A percentile compares a stretch with the other conserved stretches of the same genome.
Conservation (phyloP, 2,329 filamentous ascomycete species). For the Ascochyta pisi region DNA sequence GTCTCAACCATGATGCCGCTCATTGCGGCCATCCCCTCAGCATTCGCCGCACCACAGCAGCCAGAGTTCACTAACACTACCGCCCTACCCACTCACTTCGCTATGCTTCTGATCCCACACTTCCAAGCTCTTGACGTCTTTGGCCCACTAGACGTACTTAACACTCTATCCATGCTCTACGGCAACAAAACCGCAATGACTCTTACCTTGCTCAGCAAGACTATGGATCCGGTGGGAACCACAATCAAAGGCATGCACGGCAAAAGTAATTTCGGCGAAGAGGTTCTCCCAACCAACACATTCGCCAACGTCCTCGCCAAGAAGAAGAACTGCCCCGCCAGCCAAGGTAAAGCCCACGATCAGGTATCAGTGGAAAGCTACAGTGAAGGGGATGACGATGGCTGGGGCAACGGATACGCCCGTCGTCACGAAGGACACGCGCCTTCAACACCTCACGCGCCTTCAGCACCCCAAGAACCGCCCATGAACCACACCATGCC, state of each 20-base stretch:
- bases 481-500: constrained; percentile 15
- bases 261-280: constrained; percentile 43
- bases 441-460: neutral
- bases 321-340: neutral
- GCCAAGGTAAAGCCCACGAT: constrained; percentile 4
- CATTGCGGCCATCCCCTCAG: constrained; percentile 11
- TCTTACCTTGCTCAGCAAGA: constrained; percentile 35
- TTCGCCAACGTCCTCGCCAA: constrained; percentile 55
- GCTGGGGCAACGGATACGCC: constrained; percentile 18
- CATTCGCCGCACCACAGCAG: constrained; percentile 17
- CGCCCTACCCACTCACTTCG: constrained; percentile 31
- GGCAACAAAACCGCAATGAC: constrained; percentile 31
- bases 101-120: constrained; percentile 30
- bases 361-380: constrained; percentile 1
- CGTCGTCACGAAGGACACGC: constrained; percentile 15
- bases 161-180: constrained; percentile 37
- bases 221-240: constrained; percentile 39
- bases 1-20: constrained; percentile 17
- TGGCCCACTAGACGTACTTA: constrained; percentile 57
- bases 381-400: constrained; percentile 1
- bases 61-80: constrained; percentile 34
- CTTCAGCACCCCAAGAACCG: neutral
- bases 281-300: constrained; percentile 59
- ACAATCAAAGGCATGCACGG: constrained; percentile 26
- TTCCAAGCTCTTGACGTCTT: constrained; percentile 46